Evolutionary conservation across 2,329 filamentous ascomycete species (phyloP), one percentile per base, ranked within the genome.

Genomic region (Helminthosporium solani): DNA sequence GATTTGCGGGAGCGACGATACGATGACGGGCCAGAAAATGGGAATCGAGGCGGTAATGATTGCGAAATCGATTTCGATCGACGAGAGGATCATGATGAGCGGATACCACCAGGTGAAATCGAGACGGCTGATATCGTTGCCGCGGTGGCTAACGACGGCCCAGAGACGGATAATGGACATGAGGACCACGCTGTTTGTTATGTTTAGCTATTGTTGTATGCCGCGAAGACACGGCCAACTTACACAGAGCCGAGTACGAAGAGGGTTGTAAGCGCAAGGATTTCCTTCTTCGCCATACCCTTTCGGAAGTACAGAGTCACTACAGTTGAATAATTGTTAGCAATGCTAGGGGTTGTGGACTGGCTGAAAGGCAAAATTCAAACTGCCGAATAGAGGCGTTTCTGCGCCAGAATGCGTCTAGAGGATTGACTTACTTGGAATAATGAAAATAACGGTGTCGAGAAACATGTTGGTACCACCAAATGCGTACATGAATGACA

Each of bases 21-120:
- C 45, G 27, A 70, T 51, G 12, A 57, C 49, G 6, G 65, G 66
- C 67, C 67, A 70, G 56, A 70, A 69, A 27, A 69, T 67, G 14
- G 67, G 67, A 46, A 70, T 65, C 7, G 62, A 66, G 23, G 64
- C 66, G 50, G 61, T 67, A 19, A 67, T 62, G 44, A 70, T 67
- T 12, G 66, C 66, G 35, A 70, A 61, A 27, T 68, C 59, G 39
- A 69, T 51, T 44, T 70, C 66, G 27, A 70, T 52, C 36, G 54
- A 60, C 12, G 61, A 62, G 33, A 69, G 52, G 28, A 68, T 58
- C n/a, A 65, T 42, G 2, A 56, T 53, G 21, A 60, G 52, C 0
- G 60, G 59, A 14, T 62, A 61, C 58, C 63, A 62, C 57, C 55
- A 69, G 0, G 64, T 66, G 33, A 64, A 65, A 42, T 70, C 66